Evolutionary conservation across 306 rosid species (phyloP).

Genomic region (Sechiopsis laciniata): DNA sequence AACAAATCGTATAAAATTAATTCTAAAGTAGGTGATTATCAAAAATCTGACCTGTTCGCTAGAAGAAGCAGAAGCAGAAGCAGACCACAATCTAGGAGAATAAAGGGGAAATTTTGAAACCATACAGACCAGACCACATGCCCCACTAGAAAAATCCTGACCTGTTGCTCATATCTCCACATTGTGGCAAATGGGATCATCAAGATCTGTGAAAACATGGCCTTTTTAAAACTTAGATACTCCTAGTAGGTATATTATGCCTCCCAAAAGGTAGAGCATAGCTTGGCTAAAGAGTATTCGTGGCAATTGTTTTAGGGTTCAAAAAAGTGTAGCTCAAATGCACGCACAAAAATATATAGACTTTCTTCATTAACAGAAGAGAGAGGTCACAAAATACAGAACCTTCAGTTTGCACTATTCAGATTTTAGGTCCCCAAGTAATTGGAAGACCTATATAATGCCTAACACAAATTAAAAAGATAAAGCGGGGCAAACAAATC

Average conservation of each 20-base stretch:
- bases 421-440: slow-evolving; percentile 1
- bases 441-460: slow-evolving; percentile 3
- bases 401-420: slow-evolving; percentile 1
- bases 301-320: not conserved
- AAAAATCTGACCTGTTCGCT: too few relatives aligned
- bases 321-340: not conserved
- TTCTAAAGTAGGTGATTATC: too few relatives aligned
- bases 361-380: not conserved
- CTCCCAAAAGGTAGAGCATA: not conserved
- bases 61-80: too few relatives aligned
- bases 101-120: too few relatives aligned
- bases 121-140: not conserved
- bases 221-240: not conserved
- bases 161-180: not conserved
- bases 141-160: not conserved
- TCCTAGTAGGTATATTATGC: not conserved
- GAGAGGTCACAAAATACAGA: slow-evolving; percentile 13
- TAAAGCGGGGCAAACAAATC: not conserved
- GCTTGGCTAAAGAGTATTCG: too few relatives aligned
- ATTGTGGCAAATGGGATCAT: not conserved
- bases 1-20: too few relatives aligned
- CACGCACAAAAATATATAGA: not conserved
- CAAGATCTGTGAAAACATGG: not conserved
- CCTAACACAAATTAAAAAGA: slow-evolving; percentile 1
- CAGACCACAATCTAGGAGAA: too few relatives aligned